Conservation (phyloP, 106 monocot genomes). For the Posidonia australis region DNA sequence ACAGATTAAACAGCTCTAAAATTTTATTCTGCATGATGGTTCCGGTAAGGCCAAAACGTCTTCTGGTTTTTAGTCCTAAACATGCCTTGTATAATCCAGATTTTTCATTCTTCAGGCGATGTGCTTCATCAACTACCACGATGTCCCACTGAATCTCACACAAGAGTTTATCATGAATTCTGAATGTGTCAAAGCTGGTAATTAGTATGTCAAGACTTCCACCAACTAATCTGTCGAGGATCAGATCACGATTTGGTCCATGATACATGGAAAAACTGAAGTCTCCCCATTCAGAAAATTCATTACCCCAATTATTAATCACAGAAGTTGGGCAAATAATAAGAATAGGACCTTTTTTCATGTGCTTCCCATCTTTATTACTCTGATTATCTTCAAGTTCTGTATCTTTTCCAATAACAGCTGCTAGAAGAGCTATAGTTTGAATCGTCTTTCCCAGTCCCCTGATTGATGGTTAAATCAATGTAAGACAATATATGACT, state of each 20-base stretch:
- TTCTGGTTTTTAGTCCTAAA: constrained; percentile 66
- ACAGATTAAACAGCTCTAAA: constrained; percentile 83
- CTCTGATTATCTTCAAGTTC: constrained; percentile 17
- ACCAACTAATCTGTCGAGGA: constrained; percentile 55
- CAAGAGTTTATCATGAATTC: constrained; percentile 62
- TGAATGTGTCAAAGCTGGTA: constrained; percentile 93
- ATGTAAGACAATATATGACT: not conserved
- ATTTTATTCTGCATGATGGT: constrained; percentile 97
- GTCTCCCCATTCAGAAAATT: constrained; percentile 73
- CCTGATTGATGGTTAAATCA: constrained; percentile 32
- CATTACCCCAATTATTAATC: constrained; percentile 89
- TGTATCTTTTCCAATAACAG: constrained; percentile 48
- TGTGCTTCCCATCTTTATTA: not conserved
- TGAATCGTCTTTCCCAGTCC: constrained; percentile 96
- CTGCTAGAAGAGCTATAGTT: constrained; percentile 84
- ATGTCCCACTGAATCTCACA: constrained; percentile 62
- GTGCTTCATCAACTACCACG: constrained; percentile 89
- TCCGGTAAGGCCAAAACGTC: constrained; percentile 86
- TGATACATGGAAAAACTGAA: constrained; percentile 70
- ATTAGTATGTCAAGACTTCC: constrained; percentile 53
- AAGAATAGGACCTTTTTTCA: constrained; percentile 42
- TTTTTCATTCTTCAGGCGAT: constrained; percentile 91
- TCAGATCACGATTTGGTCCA: constrained; percentile 85
- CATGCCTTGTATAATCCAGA: constrained; percentile 72
- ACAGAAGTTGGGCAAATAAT: constrained; percentile 96